A percentile compares a stretch with the other conserved stretches of the same genome.
Conservation (phyloP, 768 basidiomycete species). For the Collybiopsis luxurians region DNA sequence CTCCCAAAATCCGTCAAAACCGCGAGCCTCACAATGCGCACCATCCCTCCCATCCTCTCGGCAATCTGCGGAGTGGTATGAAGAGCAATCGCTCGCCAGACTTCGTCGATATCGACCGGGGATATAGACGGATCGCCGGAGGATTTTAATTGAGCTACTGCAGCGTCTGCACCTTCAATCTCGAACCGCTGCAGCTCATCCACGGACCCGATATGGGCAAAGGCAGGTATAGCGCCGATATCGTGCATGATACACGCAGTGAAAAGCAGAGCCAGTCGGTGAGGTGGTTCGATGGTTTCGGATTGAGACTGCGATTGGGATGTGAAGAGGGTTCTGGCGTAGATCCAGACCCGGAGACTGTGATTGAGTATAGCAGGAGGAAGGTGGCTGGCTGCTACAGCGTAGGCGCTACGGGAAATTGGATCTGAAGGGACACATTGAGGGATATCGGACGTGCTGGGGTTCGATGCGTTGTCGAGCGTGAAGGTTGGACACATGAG, state of each 20-base stretch:
- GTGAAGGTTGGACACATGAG: background rate
- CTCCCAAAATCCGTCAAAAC: background rate
- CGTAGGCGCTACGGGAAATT: background rate
- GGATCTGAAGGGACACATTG: background rate
- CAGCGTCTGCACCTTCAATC: conserved; percentile 2
- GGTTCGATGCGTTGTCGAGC: background rate
- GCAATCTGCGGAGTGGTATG: conserved; percentile 1
- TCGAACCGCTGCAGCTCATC: background rate
- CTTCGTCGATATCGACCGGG: background rate
- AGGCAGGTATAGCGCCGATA: background rate
- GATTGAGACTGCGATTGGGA: too few relatives aligned
- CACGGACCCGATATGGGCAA: background rate
- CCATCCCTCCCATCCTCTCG: background rate
- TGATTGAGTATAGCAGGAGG: background rate
- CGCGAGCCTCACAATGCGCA: background rate
- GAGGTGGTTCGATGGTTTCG: background rate
- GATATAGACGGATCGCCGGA: background rate
- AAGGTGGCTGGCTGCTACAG: background rate
- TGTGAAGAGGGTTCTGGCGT: too few relatives aligned
- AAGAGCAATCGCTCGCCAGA: background rate
- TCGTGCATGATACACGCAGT: conserved; percentile 1
- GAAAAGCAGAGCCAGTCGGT: background rate
- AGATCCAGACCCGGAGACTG: conserved; percentile 1
- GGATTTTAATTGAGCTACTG: background rate
- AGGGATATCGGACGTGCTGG: background rate